A percentile compares a stretch with the other conserved stretches of the same genome.
Conservation (phyloP, 805 yeast genomes). For the Saccharomycopsis sp. region DNA sequence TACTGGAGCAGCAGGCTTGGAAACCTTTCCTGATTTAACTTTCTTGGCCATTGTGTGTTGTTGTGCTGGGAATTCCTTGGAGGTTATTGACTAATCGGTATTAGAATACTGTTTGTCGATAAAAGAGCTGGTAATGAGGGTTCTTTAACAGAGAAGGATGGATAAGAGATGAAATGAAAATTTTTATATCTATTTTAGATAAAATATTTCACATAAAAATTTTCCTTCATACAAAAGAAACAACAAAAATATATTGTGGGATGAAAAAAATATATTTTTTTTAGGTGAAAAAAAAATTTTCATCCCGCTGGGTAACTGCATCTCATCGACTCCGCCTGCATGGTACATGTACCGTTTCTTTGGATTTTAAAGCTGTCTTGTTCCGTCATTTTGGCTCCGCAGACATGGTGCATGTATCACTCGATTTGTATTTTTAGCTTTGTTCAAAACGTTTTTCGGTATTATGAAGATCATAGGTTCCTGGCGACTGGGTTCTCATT, state of each 20-base stretch:
- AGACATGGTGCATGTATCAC: no score
- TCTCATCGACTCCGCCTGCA: neutral
- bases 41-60: neutral
- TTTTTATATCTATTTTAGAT: neutral
- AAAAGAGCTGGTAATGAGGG: neutral
- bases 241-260: neutral
- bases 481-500: no score
- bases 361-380: no score
- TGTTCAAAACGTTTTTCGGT: no score
- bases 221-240: neutral
- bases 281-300: no score
- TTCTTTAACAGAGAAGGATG: neutral
- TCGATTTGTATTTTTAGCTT: no score
- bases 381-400: no score
- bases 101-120: neutral
- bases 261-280: no score
- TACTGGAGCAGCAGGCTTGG: conserved; percentile 11
- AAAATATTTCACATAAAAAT: neutral
- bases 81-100: neutral
- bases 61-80: neutral
- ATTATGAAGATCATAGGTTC: no score
- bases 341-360: neutral
- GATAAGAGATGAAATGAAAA: neutral
- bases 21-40: conserved; percentile 1
- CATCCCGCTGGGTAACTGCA: neutral